Evolutionary conservation across 345 rosid genomes (phyloP).

Genomic region (Draba incana): DNA sequence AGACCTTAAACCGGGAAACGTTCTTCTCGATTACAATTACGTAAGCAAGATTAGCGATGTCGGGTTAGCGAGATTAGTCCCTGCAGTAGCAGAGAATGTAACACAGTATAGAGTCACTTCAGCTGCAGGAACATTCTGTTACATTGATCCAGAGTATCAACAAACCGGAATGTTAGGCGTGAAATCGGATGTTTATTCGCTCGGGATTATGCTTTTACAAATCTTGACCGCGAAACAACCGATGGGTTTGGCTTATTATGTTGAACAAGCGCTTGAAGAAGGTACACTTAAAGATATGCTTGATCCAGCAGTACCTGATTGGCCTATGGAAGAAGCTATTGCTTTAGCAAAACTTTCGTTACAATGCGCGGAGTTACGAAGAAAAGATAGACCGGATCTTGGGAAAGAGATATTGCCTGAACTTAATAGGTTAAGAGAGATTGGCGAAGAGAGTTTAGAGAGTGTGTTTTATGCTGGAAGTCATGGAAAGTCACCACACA

Average conservation of each 20-base stretch:
- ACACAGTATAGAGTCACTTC: constrained; percentile 81
- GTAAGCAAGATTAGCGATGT: constrained; percentile 87
- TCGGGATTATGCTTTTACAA: constrained; percentile 85
- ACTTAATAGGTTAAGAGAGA: constrained; percentile 59
- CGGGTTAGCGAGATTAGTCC: constrained; percentile 88
- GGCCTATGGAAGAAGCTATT: constrained; percentile 77
- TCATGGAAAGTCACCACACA: constrained; percentile 40
- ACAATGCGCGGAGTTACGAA: constrained; percentile 74
- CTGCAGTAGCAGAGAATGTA: constrained; percentile 73
- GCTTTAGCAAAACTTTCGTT: constrained; percentile 61
- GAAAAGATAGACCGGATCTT: constrained; percentile 94
- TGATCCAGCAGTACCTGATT: constrained; percentile 73
- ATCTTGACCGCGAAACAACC: constrained; percentile 77
- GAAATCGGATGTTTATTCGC: constrained; percentile 83
- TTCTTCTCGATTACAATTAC: constrained; percentile 75
- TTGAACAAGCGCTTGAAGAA: constrained; percentile 59
- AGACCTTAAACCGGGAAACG: constrained; percentile 90
- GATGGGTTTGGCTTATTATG: constrained; percentile 74
- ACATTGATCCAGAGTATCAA: constrained; percentile 95
- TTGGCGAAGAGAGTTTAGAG: constrained; percentile 57
- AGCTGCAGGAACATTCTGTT: constrained; percentile 93
- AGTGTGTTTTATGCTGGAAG: constrained; percentile 34
- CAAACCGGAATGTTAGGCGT: constrained; percentile 95
- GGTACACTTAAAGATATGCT: constrained; percentile 59
- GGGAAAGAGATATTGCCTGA: constrained; percentile 66